Evolutionary conservation across 495 filamentous ascomycete genomes (phyloP).

Genomic region (Sporormia fimetaria): DNA sequence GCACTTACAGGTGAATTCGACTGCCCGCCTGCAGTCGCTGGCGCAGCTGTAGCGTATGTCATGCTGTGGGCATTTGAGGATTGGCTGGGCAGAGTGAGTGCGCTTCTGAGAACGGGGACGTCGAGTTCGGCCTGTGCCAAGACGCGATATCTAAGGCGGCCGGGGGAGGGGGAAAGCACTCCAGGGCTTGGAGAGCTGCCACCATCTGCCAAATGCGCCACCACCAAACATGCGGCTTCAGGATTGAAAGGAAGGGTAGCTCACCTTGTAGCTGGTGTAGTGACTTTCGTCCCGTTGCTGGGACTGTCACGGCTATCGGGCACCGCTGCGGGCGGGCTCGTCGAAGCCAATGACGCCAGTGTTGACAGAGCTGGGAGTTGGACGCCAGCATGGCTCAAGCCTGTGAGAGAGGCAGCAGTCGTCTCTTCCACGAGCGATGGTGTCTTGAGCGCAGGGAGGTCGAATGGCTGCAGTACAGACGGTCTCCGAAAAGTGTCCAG

Average conservation of each 20-base stretch:
- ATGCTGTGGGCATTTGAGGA: slow-evolving; percentile 43
- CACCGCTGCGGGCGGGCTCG: slow-evolving; percentile 48
- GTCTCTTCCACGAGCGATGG: slow-evolving; percentile 22
- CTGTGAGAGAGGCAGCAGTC: slow-evolving; percentile 31
- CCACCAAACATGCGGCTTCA: too few relatives aligned
- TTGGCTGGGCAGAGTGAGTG: slow-evolving; percentile 30
- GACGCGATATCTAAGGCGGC: slow-evolving; percentile 17
- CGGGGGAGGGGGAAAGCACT: slow-evolving; percentile 6
- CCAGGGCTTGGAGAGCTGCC: too few relatives aligned
- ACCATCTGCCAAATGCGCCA: too few relatives aligned
- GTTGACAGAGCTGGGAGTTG: slow-evolving; percentile 51
- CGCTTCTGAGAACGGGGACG: slow-evolving; percentile 21
- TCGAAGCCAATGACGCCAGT: slow-evolving; percentile 50
- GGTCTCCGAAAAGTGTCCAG: slow-evolving; percentile 22
- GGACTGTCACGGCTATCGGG: slow-evolving; percentile 2
- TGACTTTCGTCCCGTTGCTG: slow-evolving; percentile 4
- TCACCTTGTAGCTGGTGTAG: slow-evolving; percentile 15
- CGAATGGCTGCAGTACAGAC: slow-evolving; percentile 22
- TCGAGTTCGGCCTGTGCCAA: slow-evolving; percentile 9
- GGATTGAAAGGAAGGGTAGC: too few relatives aligned
- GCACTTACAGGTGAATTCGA: slow-evolving; percentile 55
- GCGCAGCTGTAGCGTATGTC: slow-evolving; percentile 53
- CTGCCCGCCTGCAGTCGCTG: slow-evolving; percentile 55
- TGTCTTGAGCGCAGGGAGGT: slow-evolving; percentile 27
- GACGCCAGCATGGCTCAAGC: slow-evolving; percentile 34